Evolutionary conservation across 1,139 yeast genomes (phyloP), one percentile per base, ranked within the genome.

Genomic region (Yamadazyma jaroonii): DNA sequence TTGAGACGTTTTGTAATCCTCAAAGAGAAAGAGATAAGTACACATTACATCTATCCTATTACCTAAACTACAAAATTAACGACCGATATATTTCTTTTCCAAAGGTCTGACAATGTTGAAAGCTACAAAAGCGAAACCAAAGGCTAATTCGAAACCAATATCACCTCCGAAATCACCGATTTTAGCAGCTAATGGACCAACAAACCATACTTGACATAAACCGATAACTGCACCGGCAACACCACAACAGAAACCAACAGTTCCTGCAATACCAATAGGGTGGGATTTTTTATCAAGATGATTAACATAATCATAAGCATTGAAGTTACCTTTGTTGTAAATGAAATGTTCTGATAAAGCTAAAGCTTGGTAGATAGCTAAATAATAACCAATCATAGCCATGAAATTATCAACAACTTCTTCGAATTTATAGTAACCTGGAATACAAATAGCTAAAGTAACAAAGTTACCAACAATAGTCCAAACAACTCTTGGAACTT

Each of bases 361-460:
- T 58, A 88, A 77, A 35, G 86, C 78, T 54, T 78, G 79, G 67
- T 89, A 89, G 55, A 88, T 84, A 43, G 96, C 88, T 59, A 89
- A 73, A 78, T 92, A 89, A 74, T 89, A 89, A 46, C 87, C 92
- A 59, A 89, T 86, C 59, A 88, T 67, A 67, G 86, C 81, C 96
- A 89, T 87, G 65, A 89, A 88, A 64, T 84, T 81, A 43, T 77
- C 74, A 84, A 89, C 84, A 52, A 85, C 89, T 8, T 61, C 53
- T 43, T 73, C 79, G 60, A 89, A 89, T 47, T 74, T 60, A 66
- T 83, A 82, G 67, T 82, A 85, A 34, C 87, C 96, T 26, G 96
- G 95, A 51, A 88, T 88, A 55, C 94, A 81, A 55, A 89, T 82
- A 41, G 90, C 96, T 58, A 88, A 74, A 35, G 90, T 79, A 37